Conservation (phyloP, 306 rosid genomes). For the Quercus wislizeni region DNA sequence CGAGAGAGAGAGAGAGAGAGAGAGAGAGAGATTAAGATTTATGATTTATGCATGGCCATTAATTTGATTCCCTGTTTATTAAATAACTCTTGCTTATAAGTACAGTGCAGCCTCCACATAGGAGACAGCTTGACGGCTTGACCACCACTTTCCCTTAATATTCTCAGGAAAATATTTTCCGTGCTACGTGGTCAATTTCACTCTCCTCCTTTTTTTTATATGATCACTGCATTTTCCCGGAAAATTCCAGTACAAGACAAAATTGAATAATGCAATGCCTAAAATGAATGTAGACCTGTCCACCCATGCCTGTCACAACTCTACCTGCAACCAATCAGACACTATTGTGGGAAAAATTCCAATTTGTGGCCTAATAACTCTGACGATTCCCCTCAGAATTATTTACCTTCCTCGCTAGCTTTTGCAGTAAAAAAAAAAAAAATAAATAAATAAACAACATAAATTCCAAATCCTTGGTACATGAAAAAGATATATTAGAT, state of each 20-base stretch:
- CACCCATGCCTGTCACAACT: slow-evolving; percentile 44
- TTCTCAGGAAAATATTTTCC: not conserved
- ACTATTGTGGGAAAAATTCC: slow-evolving; percentile 54
- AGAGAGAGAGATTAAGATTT: not conserved
- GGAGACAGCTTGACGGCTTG: slow-evolving; percentile 62
- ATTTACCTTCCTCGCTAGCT: slow-evolving; percentile 16
- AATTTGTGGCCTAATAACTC: slow-evolving; percentile 7
- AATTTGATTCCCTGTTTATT: slow-evolving; percentile 31
- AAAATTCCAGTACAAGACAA: slow-evolving; percentile 50
- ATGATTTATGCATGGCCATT: slow-evolving; percentile 13
- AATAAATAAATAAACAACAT: not conserved
- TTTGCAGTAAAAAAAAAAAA: slow-evolving; percentile 23
- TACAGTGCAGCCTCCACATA: slow-evolving; percentile 41
- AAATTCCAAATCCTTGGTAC: not conserved
- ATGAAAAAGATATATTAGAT: not conserved
- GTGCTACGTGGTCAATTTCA: slow-evolving; percentile 7
- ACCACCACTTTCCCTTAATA: not conserved
- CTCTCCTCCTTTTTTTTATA: not conserved
- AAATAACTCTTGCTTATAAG: slow-evolving; percentile 13
- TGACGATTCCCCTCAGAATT: too few species aligned
- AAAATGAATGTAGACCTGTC: slow-evolving; percentile 27
- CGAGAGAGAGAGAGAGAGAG: not conserved
- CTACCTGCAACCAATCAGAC: slow-evolving; percentile 42
- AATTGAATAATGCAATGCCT: slow-evolving; percentile 36
- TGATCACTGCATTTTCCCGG: slow-evolving; percentile 43